Evolutionary conservation across 371 early-diverging fungal genomes (phyloP), one percentile per base, ranked within the genome.

Genomic region (Dinochytrium kinnereticum): DNA sequence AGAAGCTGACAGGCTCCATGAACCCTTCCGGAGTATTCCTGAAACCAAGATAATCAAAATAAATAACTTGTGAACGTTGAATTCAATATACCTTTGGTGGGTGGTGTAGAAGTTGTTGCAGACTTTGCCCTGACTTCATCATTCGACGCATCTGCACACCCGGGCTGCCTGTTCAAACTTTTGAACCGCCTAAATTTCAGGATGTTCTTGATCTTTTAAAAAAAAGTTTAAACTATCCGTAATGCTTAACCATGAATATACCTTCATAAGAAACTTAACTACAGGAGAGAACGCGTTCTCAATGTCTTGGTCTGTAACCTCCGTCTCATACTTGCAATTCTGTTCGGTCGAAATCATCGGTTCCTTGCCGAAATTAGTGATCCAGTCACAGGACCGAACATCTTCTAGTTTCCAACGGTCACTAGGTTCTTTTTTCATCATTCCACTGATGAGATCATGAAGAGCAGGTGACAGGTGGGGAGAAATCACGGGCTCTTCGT

Each of bases 281-380:
- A 76, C 80, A 0, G 82, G 82, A 19, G 90, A 87, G 75, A 97
- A 90, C 17, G 95, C 95, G 66, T 88, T 86, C 66, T 89, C 85
- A 68, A 96, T 87, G 72, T 98, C 98, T 70, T 94, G 93, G 55
- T 94, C 93, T 0, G 96, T 96, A 53, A 95, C 89, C 30, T 91
- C 90, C 37, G 85, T 86, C 28, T 94, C 93, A 69, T 89, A 81
- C 68, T 84, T 79, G 78, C 90, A 94, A 80, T 97, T 97, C 71
- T 91, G 91, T 72, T 94, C 94, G 67, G 88, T 89, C 31, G 87
- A 81, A 17, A 90, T 86, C 82, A 98, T 82, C 37, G 87, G 86
- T 7, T 87, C 85, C 2, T 50, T 66, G 38, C 94, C 96, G 73
- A 88, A 69, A 34, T 91, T 80, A 3, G 96, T 95, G 15, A 95